Percentiles rank a stretch among this genome's conserved stretches.
phyloP scores from a whole-genome alignment of 2,329 filamentous ascomycete genomes.

The Aspergillus sp. region DNA sequence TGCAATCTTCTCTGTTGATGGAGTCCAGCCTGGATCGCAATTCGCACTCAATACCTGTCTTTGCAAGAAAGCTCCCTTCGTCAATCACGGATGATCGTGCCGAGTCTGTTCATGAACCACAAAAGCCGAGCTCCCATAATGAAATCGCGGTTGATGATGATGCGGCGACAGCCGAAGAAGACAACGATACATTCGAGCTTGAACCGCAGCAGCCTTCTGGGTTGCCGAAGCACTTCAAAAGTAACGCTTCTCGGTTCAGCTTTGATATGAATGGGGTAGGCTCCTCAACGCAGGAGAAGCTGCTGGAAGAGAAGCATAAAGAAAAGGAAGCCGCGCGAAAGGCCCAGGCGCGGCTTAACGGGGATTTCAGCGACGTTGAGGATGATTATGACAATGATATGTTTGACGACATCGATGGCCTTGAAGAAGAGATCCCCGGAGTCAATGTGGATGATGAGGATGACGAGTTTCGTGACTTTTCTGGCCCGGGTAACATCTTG shows the following conservation, averaged over 20 bases:
- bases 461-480: slow-evolving; percentile 39
- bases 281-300: slow-evolving; percentile 63
- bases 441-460: slow-evolving; percentile 52
- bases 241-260: slow-evolving; percentile 67
- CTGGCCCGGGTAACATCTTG: slow-evolving; percentile 29
- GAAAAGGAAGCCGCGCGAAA: slow-evolving; percentile 54
- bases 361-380: slow-evolving; percentile 46
- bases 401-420: slow-evolving; percentile 47
- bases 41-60: slow-evolving; percentile 43
- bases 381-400: slow-evolving; percentile 52
- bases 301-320: slow-evolving; percentile 67
- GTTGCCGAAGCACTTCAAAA: slow-evolving; percentile 54
- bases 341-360: slow-evolving; percentile 34
- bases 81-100: slow-evolving; percentile 32
- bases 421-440: slow-evolving; percentile 55
- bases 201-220: slow-evolving; percentile 36
- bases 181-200: slow-evolving; percentile 38
- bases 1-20: slow-evolving; percentile 46
- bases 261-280: slow-evolving; percentile 65
- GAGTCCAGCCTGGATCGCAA: slow-evolving; percentile 36
- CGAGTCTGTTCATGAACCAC: slow-evolving; percentile 17
- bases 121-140: slow-evolving; percentile 13
- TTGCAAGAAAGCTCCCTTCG: slow-evolving; percentile 49
- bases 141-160: slow-evolving; percentile 10
- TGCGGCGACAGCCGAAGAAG: slow-evolving; percentile 21